These are phyloP conservation scores for Jamesozyma lodderae DNA, from an alignment of 805 yeast genomes.

Conservation along the genomic window DNA sequence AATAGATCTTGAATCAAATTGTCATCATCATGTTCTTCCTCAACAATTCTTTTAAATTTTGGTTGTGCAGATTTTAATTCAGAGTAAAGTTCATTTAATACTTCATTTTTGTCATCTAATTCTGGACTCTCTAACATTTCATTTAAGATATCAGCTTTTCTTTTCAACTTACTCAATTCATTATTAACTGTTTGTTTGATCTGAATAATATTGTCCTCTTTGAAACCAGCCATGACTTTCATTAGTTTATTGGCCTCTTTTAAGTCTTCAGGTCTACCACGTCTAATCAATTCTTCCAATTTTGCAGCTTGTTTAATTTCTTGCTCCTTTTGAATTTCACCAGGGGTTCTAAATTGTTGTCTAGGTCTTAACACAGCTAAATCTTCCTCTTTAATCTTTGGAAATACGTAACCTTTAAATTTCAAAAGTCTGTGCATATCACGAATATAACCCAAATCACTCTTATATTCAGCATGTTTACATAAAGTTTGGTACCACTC, in stretches of 20 bases:
- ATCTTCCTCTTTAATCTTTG: constrained; percentile 79
- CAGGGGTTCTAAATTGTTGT: constrained; percentile 74
- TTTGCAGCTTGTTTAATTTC: constrained; percentile 85
- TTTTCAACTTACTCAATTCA: constrained; percentile 68
- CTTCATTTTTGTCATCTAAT: constrained; percentile 40
- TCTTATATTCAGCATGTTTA: constrained; percentile 75
- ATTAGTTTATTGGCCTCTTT: constrained; percentile 90
- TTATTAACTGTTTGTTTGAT: constrained; percentile 70
- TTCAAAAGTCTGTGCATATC: constrained; percentile 88
- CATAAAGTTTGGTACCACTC: constrained; percentile 96
- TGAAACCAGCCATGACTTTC: constrained; percentile 96
- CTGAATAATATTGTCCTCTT: constrained; percentile 55
- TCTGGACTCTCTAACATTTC: constrained; percentile 59
- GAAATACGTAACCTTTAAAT: constrained; percentile 86
- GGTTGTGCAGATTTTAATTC: constrained; percentile 76
- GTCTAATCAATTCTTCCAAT: constrained; percentile 83
- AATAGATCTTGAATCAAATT: constrained; percentile 54
- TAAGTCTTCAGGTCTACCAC: constrained; percentile 89
- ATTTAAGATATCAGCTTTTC: constrained; percentile 74
- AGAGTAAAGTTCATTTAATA: constrained; percentile 61
- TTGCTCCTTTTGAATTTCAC: constrained; percentile 84
- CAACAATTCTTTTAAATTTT: constrained; percentile 70
- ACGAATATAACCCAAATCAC: constrained; percentile 80
- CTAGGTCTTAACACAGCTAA: constrained; percentile 85
- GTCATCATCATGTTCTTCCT: constrained; percentile 55